A percentile compares a stretch with the other conserved stretches of the same genome.
Conservation (phyloP, 2,329 filamentous ascomycete species). For the Nannizziopsis arthrosporioides region DNA sequence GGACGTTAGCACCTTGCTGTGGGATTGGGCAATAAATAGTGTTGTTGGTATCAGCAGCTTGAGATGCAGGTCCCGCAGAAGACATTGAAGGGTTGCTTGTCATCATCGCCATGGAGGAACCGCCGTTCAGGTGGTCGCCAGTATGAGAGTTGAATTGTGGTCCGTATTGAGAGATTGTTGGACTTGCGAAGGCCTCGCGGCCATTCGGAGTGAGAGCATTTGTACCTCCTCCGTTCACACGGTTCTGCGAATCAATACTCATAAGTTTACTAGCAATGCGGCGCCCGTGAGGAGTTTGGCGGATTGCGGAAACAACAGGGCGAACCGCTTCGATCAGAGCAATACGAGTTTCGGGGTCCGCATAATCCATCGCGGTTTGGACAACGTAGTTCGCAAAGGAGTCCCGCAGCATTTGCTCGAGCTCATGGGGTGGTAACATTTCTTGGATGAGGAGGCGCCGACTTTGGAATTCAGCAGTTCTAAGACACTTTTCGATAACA, state of each 20-base stretch:
- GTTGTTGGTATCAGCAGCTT: constrained; percentile 19
- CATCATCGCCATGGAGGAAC: constrained; percentile 2
- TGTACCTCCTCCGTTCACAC: constrained; percentile 28
- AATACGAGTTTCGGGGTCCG: constrained; percentile 59
- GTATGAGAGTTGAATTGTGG: constrained; percentile 5
- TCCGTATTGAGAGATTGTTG: constrained; percentile 7
- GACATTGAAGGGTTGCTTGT: background rate
- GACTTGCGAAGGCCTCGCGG: constrained; percentile 20
- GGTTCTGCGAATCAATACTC: constrained; percentile 38
- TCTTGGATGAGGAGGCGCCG: constrained; percentile 77
- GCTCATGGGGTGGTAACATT: constrained; percentile 59
- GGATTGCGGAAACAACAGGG: constrained; percentile 70
- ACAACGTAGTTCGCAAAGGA: constrained; percentile 97
- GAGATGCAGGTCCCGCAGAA: constrained; percentile 5
- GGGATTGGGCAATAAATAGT: constrained; percentile 24
- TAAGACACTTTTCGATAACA: constrained; percentile 91
- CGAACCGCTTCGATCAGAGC: constrained; percentile 74
- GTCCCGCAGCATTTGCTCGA: constrained; percentile 81
- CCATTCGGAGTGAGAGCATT: constrained; percentile 30
- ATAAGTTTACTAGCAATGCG: constrained; percentile 83
- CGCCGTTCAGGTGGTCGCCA: background rate
- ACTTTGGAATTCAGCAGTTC: constrained; percentile 63
- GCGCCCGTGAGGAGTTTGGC: constrained; percentile 84
- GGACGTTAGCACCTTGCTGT: constrained; percentile 18
- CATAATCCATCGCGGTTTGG: constrained; percentile 84